Evolutionary conservation across 257 asterid species (phyloP).

Genomic region (Lycium ferocissimum): DNA sequence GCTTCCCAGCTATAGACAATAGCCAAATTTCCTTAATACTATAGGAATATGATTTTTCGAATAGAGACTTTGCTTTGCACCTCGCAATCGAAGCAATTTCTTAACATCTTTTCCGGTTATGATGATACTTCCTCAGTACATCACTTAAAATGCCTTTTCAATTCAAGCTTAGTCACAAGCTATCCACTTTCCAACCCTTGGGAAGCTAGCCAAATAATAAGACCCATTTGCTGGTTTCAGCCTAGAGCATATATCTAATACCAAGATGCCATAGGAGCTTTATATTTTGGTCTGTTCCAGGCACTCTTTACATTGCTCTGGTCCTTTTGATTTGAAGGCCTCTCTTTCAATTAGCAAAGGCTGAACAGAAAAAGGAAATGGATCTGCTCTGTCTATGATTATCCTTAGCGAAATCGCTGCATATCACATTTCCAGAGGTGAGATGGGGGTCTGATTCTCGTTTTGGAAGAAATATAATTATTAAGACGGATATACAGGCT

Average conservation of each 20-base stretch:
- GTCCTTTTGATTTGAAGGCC: constrained; percentile 23
- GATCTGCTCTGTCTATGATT: neutral
- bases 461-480: neutral
- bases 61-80: neutral
- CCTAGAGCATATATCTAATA: neutral
- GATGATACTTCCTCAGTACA: neutral
- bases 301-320: neutral
- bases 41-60: neutral
- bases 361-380: neutral
- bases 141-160: neutral
- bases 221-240: neutral
- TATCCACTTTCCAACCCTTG: neutral
- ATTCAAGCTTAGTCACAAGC: constrained; percentile 23
- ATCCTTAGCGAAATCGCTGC: neutral
- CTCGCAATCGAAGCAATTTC: neutral
- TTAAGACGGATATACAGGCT: neutral
- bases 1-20: neutral
- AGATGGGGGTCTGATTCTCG: constrained; percentile 1
- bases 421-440: constrained; percentile 10
- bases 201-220: neutral
- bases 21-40: neutral
- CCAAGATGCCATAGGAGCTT: constrained; percentile 4
- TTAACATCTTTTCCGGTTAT: neutral
- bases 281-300: neutral
- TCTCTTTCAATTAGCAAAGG: neutral